phyloP scores from a whole-genome alignment of 495 filamentous ascomycete genomes.

The Aspergillus haitiensis region DNA sequence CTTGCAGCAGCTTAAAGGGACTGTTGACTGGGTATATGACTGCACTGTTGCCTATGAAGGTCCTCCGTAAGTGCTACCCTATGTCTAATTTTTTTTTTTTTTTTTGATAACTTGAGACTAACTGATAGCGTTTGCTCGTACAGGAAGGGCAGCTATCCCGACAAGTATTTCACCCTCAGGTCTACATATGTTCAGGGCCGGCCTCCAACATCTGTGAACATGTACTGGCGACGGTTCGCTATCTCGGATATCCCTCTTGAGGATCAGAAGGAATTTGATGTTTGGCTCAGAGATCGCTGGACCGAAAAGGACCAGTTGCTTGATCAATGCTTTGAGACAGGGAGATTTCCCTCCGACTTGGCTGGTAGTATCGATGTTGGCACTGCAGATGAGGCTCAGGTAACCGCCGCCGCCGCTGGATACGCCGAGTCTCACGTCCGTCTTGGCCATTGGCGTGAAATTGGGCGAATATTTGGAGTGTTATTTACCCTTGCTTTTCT shows the following conservation, averaged over 20 bases:
- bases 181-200: conserved; percentile 63
- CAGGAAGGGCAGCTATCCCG: conserved; percentile 60
- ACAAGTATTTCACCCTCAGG: conserved; percentile 66
- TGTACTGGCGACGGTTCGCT: conserved; percentile 66
- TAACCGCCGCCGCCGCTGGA: conserved; percentile 41
- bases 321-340: conserved; percentile 56
- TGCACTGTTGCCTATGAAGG: conserved; percentile 70
- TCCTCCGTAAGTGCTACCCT: conserved; percentile 54
- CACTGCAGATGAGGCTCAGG: conserved; percentile 34
- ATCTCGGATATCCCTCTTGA: conserved; percentile 60
- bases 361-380: conserved; percentile 45
- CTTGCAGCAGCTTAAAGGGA: conserved; percentile 58
- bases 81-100: not conserved
- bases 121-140: conserved; percentile 5
- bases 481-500: conserved; percentile 34
- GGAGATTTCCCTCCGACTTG: conserved; percentile 61
- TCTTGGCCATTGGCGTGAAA: conserved; percentile 52
- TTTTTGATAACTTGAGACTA: not conserved
- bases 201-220: conserved; percentile 68
- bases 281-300: conserved; percentile 61
- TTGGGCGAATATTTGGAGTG: conserved; percentile 57
- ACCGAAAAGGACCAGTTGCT: conserved; percentile 62
- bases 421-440: conserved; percentile 61
- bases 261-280: conserved; percentile 55
- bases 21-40: conserved; percentile 67